Conservation (phyloP, 2,329 filamentous ascomycete species). For the Cryphonectria parasitica region DNA sequence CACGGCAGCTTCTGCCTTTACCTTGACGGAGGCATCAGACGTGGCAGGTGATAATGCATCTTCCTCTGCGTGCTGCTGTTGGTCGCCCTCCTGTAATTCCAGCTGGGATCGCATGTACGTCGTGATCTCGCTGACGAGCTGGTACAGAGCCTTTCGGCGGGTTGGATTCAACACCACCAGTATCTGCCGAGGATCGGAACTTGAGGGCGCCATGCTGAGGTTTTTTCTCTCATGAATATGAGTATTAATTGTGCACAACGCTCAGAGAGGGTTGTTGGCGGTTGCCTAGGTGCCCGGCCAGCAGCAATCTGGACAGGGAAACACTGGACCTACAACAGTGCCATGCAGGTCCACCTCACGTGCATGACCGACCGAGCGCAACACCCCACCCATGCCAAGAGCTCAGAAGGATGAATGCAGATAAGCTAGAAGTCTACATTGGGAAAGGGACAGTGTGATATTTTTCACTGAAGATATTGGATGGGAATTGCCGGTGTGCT, state of each 20-base stretch:
- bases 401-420: not conserved
- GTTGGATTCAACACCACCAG: slow-evolving; percentile 58
- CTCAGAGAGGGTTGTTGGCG: not conserved
- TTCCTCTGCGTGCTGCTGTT: not conserved
- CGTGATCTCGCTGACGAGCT: slow-evolving; percentile 56
- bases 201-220: slow-evolving; percentile 55
- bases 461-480: not conserved
- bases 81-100: slow-evolving; percentile 40
- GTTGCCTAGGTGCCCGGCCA: not conserved
- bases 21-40: slow-evolving; percentile 12
- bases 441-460: not conserved
- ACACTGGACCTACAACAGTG: not conserved
- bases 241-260: not conserved
- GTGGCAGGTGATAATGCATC: slow-evolving; percentile 31
- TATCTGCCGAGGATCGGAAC: slow-evolving; percentile 58
- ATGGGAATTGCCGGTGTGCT: not conserved
- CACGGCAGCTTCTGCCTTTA: slow-evolving; percentile 23
- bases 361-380: not conserved
- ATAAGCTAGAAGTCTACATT: not conserved
- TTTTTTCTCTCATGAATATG: not conserved
- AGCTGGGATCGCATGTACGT: slow-evolving; percentile 58
- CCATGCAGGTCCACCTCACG: not conserved
- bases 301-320: not conserved
- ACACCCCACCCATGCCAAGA: not conserved
- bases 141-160: slow-evolving; percentile 54